A percentile compares a stretch with the other conserved stretches of the same genome.
Evolutionary conservation across 352 stramenopile species (phyloP).

Genomic region (Peronospora farinosa): DNA sequence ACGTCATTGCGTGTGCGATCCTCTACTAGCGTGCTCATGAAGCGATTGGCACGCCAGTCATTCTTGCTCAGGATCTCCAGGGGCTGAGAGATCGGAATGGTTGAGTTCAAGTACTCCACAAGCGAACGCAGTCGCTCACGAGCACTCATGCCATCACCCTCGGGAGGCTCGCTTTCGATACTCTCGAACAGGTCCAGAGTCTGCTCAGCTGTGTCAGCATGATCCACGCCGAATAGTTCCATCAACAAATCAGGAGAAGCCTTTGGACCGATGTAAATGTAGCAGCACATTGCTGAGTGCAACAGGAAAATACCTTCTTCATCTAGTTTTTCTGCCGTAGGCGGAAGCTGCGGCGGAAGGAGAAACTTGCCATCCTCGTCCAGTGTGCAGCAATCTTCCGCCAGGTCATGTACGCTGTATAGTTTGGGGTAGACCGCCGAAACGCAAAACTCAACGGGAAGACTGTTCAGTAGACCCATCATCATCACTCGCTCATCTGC

Average conservation of each 20-base stretch:
- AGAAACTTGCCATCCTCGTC: constrained; percentile 79
- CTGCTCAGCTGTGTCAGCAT: constrained; percentile 69
- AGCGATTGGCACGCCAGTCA: constrained; percentile 74
- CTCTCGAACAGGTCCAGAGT: constrained; percentile 65
- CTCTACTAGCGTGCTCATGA: constrained; percentile 84
- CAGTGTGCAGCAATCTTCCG: constrained; percentile 70
- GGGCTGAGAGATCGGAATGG: constrained; percentile 75
- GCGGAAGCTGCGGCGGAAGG: constrained; percentile 62
- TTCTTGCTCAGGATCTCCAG: constrained; percentile 83
- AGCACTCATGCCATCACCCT: constrained; percentile 40
- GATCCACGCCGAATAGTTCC: constrained; percentile 79
- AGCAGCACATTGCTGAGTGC: constrained; percentile 82
- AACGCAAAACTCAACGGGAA: constrained; percentile 79
- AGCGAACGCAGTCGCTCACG: constrained; percentile 62
- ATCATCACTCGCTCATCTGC: constrained; percentile 85
- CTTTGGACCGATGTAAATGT: constrained; percentile 83
- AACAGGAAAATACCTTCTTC: constrained; percentile 84
- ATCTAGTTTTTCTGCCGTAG: constrained; percentile 82
- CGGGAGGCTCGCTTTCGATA: constrained; percentile 42
- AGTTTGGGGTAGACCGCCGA: constrained; percentile 85
- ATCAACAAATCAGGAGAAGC: constrained; percentile 59
- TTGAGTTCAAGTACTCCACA: constrained; percentile 76
- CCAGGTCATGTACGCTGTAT: constrained; percentile 82
- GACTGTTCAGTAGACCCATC: constrained; percentile 71
- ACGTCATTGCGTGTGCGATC: constrained; percentile 81